These are phyloP conservation scores for Candida orba DNA, from an alignment of 805 yeast genomes.

Conservation along the genomic window DNA sequence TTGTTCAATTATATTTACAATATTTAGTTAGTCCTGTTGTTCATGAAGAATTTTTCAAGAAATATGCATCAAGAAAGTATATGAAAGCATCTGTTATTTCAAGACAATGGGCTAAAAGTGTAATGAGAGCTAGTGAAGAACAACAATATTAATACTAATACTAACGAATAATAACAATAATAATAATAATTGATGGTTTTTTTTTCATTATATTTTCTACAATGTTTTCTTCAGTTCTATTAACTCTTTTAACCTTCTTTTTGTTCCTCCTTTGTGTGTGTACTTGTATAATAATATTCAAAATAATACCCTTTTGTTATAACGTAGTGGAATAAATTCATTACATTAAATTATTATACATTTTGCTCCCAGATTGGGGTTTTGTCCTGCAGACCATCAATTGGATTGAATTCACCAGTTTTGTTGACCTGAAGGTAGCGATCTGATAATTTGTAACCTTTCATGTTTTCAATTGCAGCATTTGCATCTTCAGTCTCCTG, in stretches of 20 bases:
- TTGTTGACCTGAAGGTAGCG: slow-evolving; percentile 16
- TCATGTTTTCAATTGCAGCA: slow-evolving; percentile 21
- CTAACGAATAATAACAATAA: not conserved
- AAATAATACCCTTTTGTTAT: too few relatives aligned
- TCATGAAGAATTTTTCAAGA: slow-evolving; percentile 89
- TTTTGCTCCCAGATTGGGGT: slow-evolving; percentile 14
- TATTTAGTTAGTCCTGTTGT: slow-evolving; percentile 74
- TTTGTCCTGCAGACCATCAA: slow-evolving; percentile 4
- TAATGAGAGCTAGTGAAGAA: slow-evolving; percentile 12
- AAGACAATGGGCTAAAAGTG: slow-evolving; percentile 74
- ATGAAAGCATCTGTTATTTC: slow-evolving; percentile 79
- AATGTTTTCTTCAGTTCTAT: too few relatives aligned
- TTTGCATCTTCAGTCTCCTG: slow-evolving; percentile 20
- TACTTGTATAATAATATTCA: too few relatives aligned
- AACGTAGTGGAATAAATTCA: too few relatives aligned
- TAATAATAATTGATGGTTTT: not conserved
- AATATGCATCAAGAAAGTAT: slow-evolving; percentile 83
- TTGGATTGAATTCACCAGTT: slow-evolving; percentile 6
- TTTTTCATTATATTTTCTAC: too few relatives aligned
- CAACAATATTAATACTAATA: not conserved
- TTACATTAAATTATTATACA: too few relatives aligned
- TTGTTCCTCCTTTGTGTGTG: too few relatives aligned
- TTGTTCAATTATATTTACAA: slow-evolving; percentile 67
- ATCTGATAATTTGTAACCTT: slow-evolving; percentile 15
- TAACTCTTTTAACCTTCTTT: too few relatives aligned